Conservation (phyloP, 2,329 filamentous ascomycete genomes). For the Curvularia sp. region DNA sequence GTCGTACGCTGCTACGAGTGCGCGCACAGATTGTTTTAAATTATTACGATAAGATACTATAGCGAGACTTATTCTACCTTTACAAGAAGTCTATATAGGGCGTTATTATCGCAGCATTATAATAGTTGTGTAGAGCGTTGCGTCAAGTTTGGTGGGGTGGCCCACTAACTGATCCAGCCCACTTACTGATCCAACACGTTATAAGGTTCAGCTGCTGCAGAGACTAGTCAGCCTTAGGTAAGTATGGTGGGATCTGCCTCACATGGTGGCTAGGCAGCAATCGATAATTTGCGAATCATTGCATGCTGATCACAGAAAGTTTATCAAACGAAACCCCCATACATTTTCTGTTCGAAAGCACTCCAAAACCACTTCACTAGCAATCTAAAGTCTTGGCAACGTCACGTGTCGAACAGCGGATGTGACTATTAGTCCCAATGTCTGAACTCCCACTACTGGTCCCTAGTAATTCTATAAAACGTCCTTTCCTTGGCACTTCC, state of each 20-base stretch:
- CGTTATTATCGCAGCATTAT: no score
- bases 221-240: no score
- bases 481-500: neutral
- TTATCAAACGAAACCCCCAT: neutral
- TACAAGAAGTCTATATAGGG: no score
- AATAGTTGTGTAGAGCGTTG: no score
- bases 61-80: no score
- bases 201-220: neutral
- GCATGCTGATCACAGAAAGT: neutral
- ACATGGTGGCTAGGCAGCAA: constrained; percentile 1
- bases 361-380: neutral
- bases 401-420: neutral
- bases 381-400: neutral
- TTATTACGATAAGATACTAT: no score
- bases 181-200: no score
- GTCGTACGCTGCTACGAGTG: no score
- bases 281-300: neutral
- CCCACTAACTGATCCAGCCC: no score
- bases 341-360: neutral
- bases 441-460: neutral
- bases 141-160: no score
- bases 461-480: neutral
- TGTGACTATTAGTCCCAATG: neutral
- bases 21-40: no score
- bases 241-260: neutral